Base-by-base conservation (phyloP, 805 yeast genomes). In the Kockiozyma suomiensis region DNA sequence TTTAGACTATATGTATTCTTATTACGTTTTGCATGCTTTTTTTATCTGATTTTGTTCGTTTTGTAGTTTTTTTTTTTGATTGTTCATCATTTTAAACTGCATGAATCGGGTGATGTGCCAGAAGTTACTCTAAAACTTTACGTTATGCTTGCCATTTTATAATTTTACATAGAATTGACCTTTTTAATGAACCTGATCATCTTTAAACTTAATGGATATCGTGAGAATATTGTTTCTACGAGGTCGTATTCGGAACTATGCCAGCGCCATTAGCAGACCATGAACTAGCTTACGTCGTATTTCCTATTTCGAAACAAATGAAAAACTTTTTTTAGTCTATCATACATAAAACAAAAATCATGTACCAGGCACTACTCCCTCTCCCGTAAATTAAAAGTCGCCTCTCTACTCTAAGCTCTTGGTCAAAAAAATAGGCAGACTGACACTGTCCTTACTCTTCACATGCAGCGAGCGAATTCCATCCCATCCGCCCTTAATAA, bases 381-480 rank as follows among this genome's bases (percentile, higher is more conserved):
- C 10, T 30, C 33, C 33, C n/a, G n/a, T n/a, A n/a, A n/a, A n/a
- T n/a, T n/a, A 23, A 38, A 54, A 40, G 10, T 40, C 25, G 10
- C 8, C 35, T n/a, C n/a, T 40, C 53, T 51, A 61, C 33, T 35
- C 55, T 53, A 86, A 71, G 65, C 78, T 79, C 32, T 87, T 86
- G 48, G 87, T 78, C 70, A 85, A 83, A 75, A 79, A 94, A 61
- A 94, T 78, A 47, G 99, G 98, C 68, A 94, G 78, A 7, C 92
- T 82, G 21, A 97, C 97, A 21, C 97, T 89, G 43, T 75, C 73
- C 58, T 79, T 76, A 12, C 93, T 80, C 76, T 90, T 90, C 82
- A 82, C 74, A 84, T 87, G 71, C 83, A 80, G 47, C 13, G 77
- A 65, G 33, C 76, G 65, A 17, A 77, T 53, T 26, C 72, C 74